phyloP scores from a whole-genome alignment of 306 rosid species.

The Cicer arietinum region DNA sequence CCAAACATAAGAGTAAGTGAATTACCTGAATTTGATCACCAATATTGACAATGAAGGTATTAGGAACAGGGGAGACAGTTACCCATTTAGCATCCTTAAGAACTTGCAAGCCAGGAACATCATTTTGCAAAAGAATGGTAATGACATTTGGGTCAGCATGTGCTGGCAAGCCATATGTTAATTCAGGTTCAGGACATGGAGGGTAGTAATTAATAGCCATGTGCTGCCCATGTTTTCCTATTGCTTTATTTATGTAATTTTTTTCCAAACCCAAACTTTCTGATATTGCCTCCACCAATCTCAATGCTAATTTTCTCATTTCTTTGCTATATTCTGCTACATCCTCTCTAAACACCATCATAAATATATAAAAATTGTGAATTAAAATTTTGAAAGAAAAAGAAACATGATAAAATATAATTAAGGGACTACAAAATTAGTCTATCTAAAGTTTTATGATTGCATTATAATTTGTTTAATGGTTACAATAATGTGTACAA shows the following conservation, averaged over 20 bases:
- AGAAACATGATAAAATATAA: not conserved
- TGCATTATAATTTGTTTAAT: too few species aligned
- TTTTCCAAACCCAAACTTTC: slow-evolving; percentile 80
- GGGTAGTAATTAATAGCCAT: slow-evolving; percentile 93
- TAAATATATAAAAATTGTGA: not conserved
- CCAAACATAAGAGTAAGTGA: not conserved
- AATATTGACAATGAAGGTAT: slow-evolving; percentile 76
- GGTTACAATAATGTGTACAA: too few species aligned
- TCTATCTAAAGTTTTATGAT: too few species aligned
- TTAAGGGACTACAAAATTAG: too few species aligned
- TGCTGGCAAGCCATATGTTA: slow-evolving; percentile 82
- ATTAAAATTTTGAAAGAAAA: not conserved
- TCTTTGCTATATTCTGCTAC: slow-evolving; percentile 61
- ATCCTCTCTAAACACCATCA: slow-evolving; percentile 52
- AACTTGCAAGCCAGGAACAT: slow-evolving; percentile 81
- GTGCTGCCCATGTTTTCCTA: slow-evolving; percentile 90
- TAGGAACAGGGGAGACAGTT: slow-evolving; percentile 74
- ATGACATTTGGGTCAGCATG: slow-evolving; percentile 95
- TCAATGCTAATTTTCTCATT: slow-evolving; percentile 57
- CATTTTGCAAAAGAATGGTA: slow-evolving; percentile 77
- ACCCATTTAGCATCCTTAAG: slow-evolving; percentile 71
- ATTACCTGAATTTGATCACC: slow-evolving; percentile 91
- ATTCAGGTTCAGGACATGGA: slow-evolving; percentile 83
- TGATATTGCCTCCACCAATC: slow-evolving; percentile 65
- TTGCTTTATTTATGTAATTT: slow-evolving; percentile 50